Evolutionary conservation across 2,329 filamentous ascomycete genomes (phyloP).

Genomic region (Calonectria ilicicola): DNA sequence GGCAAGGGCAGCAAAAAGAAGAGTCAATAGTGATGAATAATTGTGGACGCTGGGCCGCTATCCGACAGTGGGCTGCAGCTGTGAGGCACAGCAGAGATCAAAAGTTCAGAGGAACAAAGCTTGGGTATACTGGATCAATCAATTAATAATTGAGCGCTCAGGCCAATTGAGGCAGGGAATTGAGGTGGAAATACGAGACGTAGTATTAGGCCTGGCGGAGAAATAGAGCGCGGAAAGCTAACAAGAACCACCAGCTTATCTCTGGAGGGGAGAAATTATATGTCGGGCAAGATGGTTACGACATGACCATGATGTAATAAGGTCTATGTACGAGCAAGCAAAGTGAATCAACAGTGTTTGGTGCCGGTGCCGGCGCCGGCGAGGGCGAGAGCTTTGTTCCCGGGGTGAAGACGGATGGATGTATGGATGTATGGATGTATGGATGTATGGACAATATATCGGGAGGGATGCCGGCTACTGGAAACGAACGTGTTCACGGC

Average conservation of each 20-base stretch:
- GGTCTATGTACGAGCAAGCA: background rate
- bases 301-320: background rate
- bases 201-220: background rate
- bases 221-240: background rate
- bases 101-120: background rate
- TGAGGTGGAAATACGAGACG: conserved; percentile 1
- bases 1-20: background rate
- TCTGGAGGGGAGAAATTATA: background rate
- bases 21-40: background rate
- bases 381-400: background rate
- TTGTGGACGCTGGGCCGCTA: conserved; percentile 4
- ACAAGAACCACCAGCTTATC: conserved; percentile 1
- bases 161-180: conserved; percentile 2
- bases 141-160: background rate
- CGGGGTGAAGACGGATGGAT: background rate
- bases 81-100: conserved; percentile 11
- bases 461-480: background rate
- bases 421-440: too few relatives aligned
- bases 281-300: background rate
- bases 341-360: background rate
- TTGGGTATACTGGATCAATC: background rate
- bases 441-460: background rate
- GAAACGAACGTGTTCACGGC: background rate
- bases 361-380: background rate
- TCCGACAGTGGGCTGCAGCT: background rate